These are phyloP conservation scores for Tetrahymena elliotti DNA, from an alignment of 73 alveolate genomes.

Conservation along the genomic window DNA sequence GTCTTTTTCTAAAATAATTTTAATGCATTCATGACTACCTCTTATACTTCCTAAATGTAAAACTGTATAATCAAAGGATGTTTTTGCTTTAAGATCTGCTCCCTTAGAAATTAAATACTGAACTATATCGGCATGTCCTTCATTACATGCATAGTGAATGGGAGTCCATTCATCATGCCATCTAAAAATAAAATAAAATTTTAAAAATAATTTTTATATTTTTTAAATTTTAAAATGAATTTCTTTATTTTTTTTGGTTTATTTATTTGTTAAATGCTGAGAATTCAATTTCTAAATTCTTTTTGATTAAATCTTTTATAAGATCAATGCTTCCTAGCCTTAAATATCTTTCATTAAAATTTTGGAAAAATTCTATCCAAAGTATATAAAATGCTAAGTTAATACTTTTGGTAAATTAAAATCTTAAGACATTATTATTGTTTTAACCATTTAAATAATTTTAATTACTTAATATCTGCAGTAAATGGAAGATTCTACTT, in stretches of 20 bases:
- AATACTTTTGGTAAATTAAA: too few species aligned
- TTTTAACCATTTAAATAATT: not conserved
- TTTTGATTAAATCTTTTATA: not conserved
- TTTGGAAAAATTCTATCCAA: not conserved
- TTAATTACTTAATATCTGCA: not conserved
- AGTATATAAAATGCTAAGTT: not conserved
- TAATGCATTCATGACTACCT: constrained; percentile 67
- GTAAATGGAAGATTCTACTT: not conserved
- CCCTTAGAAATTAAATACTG: constrained; percentile 52
- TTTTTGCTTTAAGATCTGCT: constrained; percentile 57
- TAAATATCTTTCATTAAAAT: not conserved
- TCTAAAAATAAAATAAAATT: too few species aligned
- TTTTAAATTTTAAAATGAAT: too few species aligned
- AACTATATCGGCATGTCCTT: constrained; percentile 79
- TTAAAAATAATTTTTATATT: constrained; percentile 1
- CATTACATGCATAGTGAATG: constrained; percentile 88
- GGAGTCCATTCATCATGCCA: constrained; percentile 92
- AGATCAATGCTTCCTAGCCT: not conserved
- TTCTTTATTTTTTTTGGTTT: too few species aligned
- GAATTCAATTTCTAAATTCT: not conserved
- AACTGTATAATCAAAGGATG: constrained; percentile 69
- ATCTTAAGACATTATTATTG: too few species aligned
- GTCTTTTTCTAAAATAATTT: constrained; percentile 54
- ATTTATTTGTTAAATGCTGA: not conserved
- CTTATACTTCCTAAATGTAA: constrained; percentile 69